Evolutionary conservation across 108 stramenopile genomes (phyloP), one percentile per base, ranked within the genome.

Genomic region (Cyclostephanos tholiformis): DNA sequence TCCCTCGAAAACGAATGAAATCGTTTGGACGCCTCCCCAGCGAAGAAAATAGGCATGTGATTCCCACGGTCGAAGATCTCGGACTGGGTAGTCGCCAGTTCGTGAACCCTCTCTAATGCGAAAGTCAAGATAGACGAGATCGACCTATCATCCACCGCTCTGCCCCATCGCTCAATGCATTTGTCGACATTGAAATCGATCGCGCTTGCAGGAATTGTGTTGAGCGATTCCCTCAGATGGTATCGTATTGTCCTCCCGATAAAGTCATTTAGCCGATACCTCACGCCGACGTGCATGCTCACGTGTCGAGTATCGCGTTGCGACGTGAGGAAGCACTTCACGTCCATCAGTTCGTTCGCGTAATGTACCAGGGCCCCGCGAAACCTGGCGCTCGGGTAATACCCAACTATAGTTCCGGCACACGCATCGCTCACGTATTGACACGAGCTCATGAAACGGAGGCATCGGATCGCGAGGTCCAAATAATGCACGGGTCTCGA

Each of bases 211-310:
- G 80, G 80, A 8, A 81, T 59, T 4, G 82, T 65, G 58, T 87
- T 84, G 14, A 87, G 70, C 19, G 82, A 65, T 41, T 66, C 44
- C 27, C 84, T 77, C 17, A 87, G 30, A 67, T 87, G 67, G 66
- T 71, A 87, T 27, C 86, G 79, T 41, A 87, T 82, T 6, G 84
- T 67, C 69, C 82, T 63, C 16, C 86, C 82, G 59, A 87, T 67
- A 20, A 77, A 85, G 38, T 84, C 83, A 4, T 67, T 76, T 11
- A 87, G 74, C 4, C 82, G 78, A 65, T 66, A 61, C 38, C 82
- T 69, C 16, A 83, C 73, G 2, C 79, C 79, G 23, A 44, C 58
- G 58, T 80, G 73, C 22, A 50, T 48, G 57, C 16, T 27, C 20
- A 4, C 12, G 35, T 46, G n/a, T 55, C 48, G 27, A 22, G 14